These are phyloP conservation scores for Leccinum ochraceum DNA, from an alignment of 768 basidiomycete genomes.

Conservation along the genomic window DNA sequence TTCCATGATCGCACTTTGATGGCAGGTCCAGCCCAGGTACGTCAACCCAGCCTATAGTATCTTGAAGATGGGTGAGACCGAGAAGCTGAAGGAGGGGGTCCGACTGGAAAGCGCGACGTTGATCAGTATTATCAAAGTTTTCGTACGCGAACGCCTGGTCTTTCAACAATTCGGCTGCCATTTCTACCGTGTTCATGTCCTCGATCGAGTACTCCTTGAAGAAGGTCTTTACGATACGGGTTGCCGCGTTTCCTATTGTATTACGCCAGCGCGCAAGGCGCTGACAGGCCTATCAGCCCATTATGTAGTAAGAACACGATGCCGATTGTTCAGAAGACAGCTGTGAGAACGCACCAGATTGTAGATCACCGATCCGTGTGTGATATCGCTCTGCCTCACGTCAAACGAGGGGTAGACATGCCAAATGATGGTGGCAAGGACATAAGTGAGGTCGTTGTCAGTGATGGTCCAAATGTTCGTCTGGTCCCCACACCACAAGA, in stretches of 20 bases:
- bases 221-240: neutral
- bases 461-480: neutral
- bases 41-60: neutral
- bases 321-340: neutral
- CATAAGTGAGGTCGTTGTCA: neutral
- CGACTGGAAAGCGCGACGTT: neutral
- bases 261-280: neutral
- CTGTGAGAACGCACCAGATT: neutral
- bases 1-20: neutral
- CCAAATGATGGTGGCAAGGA: neutral
- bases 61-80: neutral
- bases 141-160: neutral
- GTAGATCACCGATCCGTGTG: neutral
- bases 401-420: neutral
- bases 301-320: neutral
- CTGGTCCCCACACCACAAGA: slow-evolving; percentile 1
- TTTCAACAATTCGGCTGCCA: neutral
- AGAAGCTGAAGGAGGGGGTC: neutral
- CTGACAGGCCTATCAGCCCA: neutral
- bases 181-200: neutral
- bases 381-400: neutral
- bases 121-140: neutral
- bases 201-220: neutral
- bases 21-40: neutral
- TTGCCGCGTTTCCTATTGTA: neutral